Percentiles rank a stretch among this genome's conserved stretches.
Conservation (phyloP, 441 rosid species). For the Isatis lusitanica region DNA sequence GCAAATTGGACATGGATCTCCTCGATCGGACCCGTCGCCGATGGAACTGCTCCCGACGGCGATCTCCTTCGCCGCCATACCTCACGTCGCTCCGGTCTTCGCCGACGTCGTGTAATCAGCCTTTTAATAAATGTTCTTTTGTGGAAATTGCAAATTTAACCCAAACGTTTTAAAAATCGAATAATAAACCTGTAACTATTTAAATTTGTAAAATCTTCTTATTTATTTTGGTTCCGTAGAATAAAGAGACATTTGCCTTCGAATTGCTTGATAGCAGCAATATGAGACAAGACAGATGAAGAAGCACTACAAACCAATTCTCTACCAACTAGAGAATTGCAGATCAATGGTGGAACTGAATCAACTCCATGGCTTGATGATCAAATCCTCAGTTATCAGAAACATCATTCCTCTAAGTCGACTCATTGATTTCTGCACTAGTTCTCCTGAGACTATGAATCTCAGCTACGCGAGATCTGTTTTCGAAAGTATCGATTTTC, state of each 20-base stretch:
- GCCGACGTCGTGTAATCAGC: conserved; percentile 13
- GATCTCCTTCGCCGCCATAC: conserved; percentile 35
- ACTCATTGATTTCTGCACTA: conserved; percentile 36
- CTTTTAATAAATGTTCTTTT: background rate
- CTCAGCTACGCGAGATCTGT: conserved; percentile 38
- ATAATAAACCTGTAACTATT: background rate
- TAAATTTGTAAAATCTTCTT: background rate
- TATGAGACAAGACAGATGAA: conserved; percentile 19
- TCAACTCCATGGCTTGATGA: conserved; percentile 40
- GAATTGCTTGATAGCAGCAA: too few species aligned
- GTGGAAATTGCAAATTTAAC: background rate
- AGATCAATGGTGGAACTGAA: conserved; percentile 34
- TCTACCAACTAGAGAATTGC: conserved; percentile 36
- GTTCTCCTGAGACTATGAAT: conserved; percentile 18
- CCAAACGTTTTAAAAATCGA: background rate
- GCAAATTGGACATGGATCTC: conserved; percentile 78
- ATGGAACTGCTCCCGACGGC: conserved; percentile 9
- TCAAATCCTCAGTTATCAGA: conserved; percentile 39
- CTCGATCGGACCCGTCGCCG: conserved; percentile 25
- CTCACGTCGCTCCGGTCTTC: background rate
- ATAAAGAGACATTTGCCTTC: too few species aligned
- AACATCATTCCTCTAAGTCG: conserved; percentile 40
- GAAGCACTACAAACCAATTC: conserved; percentile 31
- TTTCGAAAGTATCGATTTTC: conserved; percentile 29
- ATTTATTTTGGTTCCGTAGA: too few species aligned